Evolutionary conservation across 192 early-diverging fungal genomes (phyloP).

Genomic region (Radiomyces spectabilis): DNA sequence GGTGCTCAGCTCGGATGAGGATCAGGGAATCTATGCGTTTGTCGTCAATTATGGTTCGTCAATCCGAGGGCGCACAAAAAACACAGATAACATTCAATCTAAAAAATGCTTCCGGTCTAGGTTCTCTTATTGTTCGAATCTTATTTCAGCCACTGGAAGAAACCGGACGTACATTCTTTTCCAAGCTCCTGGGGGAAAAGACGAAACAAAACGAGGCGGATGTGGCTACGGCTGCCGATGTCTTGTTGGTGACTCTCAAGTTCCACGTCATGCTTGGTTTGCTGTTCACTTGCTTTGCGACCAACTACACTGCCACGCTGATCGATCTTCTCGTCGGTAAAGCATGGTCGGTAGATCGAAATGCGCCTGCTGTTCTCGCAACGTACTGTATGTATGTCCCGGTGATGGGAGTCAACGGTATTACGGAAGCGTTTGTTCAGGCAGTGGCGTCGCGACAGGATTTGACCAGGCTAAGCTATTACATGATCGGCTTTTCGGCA

Average conservation of each 20-base stretch:
- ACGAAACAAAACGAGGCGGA: constrained; percentile 11
- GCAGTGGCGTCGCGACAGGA: constrained; percentile 65
- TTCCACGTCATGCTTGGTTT: constrained; percentile 69
- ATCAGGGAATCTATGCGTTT: constrained; percentile 79
- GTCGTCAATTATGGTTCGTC: constrained; percentile 87
- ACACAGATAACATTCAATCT: not conserved
- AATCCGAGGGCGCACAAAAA: constrained; percentile 8
- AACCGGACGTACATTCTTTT: constrained; percentile 77
- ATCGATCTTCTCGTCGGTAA: constrained; percentile 57
- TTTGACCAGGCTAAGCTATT: constrained; percentile 53
- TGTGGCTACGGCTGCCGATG: not conserved
- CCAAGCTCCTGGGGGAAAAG: constrained; percentile 43
- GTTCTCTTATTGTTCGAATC: constrained; percentile 82
- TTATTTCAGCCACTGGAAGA: constrained; percentile 95
- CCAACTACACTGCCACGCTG: constrained; percentile 68
- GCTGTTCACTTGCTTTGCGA: constrained; percentile 75
- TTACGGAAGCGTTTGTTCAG: constrained; percentile 90
- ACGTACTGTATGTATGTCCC: constrained; percentile 90
- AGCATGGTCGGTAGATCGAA: constrained; percentile 40
- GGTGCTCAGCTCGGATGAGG: constrained; percentile 36
- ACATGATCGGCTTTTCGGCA: constrained; percentile 69
- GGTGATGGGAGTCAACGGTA: constrained; percentile 90
- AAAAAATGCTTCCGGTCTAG: constrained; percentile 42
- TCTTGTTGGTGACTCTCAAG: constrained; percentile 36
- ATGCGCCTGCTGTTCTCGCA: constrained; percentile 51